phyloP scores from a whole-genome alignment of 1,139 yeast species.

The Protomyces arabidopsidicola region DNA sequence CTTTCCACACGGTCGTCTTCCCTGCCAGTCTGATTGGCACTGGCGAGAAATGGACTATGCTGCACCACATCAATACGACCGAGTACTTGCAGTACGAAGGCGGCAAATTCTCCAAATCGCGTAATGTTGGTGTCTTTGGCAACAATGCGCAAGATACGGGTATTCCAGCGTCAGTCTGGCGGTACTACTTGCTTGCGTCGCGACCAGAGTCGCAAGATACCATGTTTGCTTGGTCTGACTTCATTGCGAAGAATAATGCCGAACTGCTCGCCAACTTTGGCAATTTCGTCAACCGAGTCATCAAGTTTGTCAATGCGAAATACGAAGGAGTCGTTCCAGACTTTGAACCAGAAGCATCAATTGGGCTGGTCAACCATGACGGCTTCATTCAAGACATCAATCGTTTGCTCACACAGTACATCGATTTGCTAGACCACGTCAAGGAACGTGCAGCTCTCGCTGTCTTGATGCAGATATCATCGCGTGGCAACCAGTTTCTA shows the following conservation, averaged over 20 bases:
- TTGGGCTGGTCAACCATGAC: slow-evolving; percentile 43
- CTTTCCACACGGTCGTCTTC: slow-evolving; percentile 97
- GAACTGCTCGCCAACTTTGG: slow-evolving; percentile 94
- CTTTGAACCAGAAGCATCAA: slow-evolving; percentile 51
- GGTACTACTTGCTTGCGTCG: slow-evolving; percentile 85
- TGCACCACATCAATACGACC: slow-evolving; percentile 87
- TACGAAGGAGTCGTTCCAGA: slow-evolving; percentile 85
- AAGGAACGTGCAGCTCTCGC: slow-evolving; percentile 86
- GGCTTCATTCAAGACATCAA: slow-evolving; percentile 44
- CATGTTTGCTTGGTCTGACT: slow-evolving; percentile 94
- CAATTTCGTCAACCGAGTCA: slow-evolving; percentile 88
- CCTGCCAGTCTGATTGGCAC: slow-evolving; percentile 92
- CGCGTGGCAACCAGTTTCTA: slow-evolving; percentile 89
- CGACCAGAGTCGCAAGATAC: slow-evolving; percentile 96
- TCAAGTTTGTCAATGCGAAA: slow-evolving; percentile 84
- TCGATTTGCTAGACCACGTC: slow-evolving; percentile 68
- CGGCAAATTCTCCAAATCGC: slow-evolving; percentile 93
- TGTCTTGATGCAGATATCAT: slow-evolving; percentile 80
- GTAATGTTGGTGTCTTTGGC: slow-evolving; percentile 97
- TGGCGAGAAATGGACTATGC: slow-evolving; percentile 78
- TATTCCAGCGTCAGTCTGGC: slow-evolving; percentile 88
- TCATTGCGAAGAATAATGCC: slow-evolving; percentile 85
- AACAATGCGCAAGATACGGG: slow-evolving; percentile 95
- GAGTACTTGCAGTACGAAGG: slow-evolving; percentile 96
- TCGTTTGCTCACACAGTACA: slow-evolving; percentile 55